Evolutionary conservation across 805 yeast species (phyloP).

Genomic region (Saturnispora saitoi): DNA sequence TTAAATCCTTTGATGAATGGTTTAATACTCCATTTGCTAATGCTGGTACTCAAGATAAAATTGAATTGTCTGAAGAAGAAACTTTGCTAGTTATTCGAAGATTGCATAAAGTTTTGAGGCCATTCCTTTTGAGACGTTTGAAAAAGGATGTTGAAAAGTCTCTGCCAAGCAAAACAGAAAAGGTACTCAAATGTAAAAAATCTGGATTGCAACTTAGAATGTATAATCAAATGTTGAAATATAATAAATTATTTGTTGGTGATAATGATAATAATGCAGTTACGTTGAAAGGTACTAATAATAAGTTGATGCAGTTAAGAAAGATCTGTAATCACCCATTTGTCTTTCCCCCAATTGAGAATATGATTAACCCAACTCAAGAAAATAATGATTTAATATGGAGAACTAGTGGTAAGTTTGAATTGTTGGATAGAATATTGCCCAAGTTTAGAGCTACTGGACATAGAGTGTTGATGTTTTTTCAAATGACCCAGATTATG

Average conservation of each 20-base stretch:
- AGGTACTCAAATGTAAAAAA: slow-evolving; percentile 70
- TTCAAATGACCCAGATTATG: slow-evolving; percentile 88
- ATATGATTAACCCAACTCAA: slow-evolving; percentile 52
- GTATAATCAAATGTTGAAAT: slow-evolving; percentile 72
- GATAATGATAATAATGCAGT: slow-evolving; percentile 47
- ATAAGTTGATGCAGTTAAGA: slow-evolving; percentile 77
- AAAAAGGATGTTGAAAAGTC: slow-evolving; percentile 84
- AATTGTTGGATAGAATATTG: slow-evolving; percentile 61
- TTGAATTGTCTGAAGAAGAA: slow-evolving; percentile 81
- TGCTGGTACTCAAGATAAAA: slow-evolving; percentile 73
- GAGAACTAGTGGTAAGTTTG: slow-evolving; percentile 77
- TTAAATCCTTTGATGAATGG: slow-evolving; percentile 83
- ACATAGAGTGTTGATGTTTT: slow-evolving; percentile 72
- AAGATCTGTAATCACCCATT: slow-evolving; percentile 84
- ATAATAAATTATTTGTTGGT: slow-evolving; percentile 59
- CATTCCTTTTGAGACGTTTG: slow-evolving; percentile 73
- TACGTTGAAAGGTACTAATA: slow-evolving; percentile 66
- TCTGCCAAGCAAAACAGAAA: slow-evolving; percentile 76
- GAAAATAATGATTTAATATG: slow-evolving; percentile 60
- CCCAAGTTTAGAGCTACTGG: slow-evolving; percentile 70
- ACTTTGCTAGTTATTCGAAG: slow-evolving; percentile 72
- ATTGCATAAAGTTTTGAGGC: slow-evolving; percentile 79
- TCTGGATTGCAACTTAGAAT: slow-evolving; percentile 62
- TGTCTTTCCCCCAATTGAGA: slow-evolving; percentile 77
- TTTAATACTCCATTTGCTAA: slow-evolving; percentile 83